Evolutionary conservation across 2,329 filamentous ascomycete genomes (phyloP).

Genomic region (Colletotrichum abscissum): DNA sequence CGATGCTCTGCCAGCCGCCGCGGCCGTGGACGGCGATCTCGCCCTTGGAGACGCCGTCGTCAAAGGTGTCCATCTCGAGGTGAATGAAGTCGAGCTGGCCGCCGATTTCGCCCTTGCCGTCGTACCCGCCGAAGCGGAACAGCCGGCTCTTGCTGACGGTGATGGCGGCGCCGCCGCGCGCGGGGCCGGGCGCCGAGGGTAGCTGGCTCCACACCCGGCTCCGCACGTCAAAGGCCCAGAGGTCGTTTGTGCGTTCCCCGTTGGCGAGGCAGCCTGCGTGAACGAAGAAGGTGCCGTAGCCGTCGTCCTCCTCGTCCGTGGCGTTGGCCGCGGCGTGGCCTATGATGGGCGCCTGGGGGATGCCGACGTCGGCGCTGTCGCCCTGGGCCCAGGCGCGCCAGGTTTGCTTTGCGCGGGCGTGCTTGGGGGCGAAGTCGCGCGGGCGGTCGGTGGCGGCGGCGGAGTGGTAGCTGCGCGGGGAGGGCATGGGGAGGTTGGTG

Average conservation of each 20-base stretch:
- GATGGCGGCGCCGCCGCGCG: slow-evolving; percentile 75
- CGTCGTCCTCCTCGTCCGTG: slow-evolving; percentile 69
- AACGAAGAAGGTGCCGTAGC: slow-evolving; percentile 76
- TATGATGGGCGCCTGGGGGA: slow-evolving; percentile 69
- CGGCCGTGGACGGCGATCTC: slow-evolving; percentile 63
- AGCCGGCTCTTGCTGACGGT: slow-evolving; percentile 72
- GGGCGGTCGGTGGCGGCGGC: slow-evolving; percentile 68
- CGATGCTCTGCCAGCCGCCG: slow-evolving; percentile 65
- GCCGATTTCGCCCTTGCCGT: slow-evolving; percentile 76
- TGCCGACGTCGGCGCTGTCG: slow-evolving; percentile 64
- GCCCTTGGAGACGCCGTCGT: slow-evolving; percentile 58
- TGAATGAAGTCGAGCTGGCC: slow-evolving; percentile 76
- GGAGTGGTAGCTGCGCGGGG: slow-evolving; percentile 78
- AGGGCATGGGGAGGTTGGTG: slow-evolving; percentile 59
- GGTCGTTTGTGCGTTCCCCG: slow-evolving; percentile 71
- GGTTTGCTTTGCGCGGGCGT: slow-evolving; percentile 51
- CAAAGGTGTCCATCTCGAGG: slow-evolving; percentile 66
- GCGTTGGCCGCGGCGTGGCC: slow-evolving; percentile 68
- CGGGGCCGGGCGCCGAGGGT: slow-evolving; percentile 73
- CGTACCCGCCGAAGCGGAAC: slow-evolving; percentile 85
- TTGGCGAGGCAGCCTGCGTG: slow-evolving; percentile 79
- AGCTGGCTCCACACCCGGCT: slow-evolving; percentile 75
- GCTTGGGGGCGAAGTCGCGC: slow-evolving; percentile 55
- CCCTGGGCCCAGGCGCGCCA: slow-evolving; percentile 69
- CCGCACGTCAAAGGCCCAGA: slow-evolving; percentile 82